phyloP scores from a whole-genome alignment of 2,329 filamentous ascomycete genomes.

The Aspergillus pseudoterreus region DNA sequence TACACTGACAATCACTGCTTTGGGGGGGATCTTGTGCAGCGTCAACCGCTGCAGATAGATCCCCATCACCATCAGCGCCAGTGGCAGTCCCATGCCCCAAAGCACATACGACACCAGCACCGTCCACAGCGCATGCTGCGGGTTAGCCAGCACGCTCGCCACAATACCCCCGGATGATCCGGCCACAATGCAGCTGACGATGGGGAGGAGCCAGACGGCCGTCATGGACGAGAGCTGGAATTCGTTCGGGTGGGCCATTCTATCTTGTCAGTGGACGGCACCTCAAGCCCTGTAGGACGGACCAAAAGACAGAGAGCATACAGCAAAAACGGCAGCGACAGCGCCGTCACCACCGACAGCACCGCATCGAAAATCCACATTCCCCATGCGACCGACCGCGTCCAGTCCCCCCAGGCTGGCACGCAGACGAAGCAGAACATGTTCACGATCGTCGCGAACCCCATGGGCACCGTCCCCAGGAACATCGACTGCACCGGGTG shows the following conservation, averaged over 20 bases:
- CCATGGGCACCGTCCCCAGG: conserved; percentile 66
- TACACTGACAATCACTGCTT: conserved; percentile 64
- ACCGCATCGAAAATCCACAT: conserved; percentile 58
- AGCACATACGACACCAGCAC: conserved; percentile 65
- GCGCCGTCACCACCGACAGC: conserved; percentile 52
- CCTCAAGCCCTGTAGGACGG: too few species aligned
- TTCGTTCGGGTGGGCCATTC: conserved; percentile 21
- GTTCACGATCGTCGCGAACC: conserved; percentile 64
- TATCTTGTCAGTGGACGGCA: conserved; percentile 3
- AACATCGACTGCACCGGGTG: conserved; percentile 67
- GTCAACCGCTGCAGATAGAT: conserved; percentile 69
- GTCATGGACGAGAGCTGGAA: conserved; percentile 56
- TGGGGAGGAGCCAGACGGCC: conserved; percentile 63
- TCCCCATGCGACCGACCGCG: conserved; percentile 53
- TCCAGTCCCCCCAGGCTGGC: conserved; percentile 58
- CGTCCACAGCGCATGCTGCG: conserved; percentile 58
- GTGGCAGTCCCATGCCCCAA: conserved; percentile 62
- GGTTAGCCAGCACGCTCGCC: conserved; percentile 55
- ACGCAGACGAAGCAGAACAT: conserved; percentile 61
- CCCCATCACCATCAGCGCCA: conserved; percentile 62
- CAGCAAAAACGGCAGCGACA: conserved; percentile 57
- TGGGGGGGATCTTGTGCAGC: conserved; percentile 64
- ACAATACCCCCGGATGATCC: conserved; percentile 62
- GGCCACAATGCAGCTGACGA: conserved; percentile 65
- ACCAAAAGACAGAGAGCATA: conserved; percentile 29